Evolutionary conservation across 305 asterid species (phyloP).

Genomic region (Plantago rigida): DNA sequence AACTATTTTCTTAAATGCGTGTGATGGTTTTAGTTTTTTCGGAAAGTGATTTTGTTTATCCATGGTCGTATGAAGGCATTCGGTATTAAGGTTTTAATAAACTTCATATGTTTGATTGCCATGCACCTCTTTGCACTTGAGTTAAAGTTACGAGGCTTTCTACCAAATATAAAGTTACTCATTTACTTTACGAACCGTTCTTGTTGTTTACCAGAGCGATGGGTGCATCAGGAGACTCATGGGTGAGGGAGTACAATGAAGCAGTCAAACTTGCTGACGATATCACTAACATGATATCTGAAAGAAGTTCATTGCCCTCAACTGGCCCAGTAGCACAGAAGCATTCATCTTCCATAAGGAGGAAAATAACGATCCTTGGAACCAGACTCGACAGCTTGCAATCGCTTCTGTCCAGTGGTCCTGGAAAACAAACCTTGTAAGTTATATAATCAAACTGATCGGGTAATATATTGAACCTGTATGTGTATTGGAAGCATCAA

Average conservation of each 20-base stretch:
- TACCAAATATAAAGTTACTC: neutral
- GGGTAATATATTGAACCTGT: no score
- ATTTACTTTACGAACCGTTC: neutral
- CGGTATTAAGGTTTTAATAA: no score
- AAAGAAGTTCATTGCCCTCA: slow-evolving; percentile 55
- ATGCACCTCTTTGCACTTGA: no score
- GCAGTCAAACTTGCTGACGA: slow-evolving; percentile 81
- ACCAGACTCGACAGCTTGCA: slow-evolving; percentile 76
- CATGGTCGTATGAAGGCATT: no score
- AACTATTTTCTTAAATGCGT: no score
- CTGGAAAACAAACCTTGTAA: slow-evolving; percentile 64
- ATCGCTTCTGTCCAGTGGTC: slow-evolving; percentile 53
- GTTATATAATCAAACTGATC: slow-evolving; percentile 25
- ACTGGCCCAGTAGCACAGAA: slow-evolving; percentile 81
- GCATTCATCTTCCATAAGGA: slow-evolving; percentile 72
- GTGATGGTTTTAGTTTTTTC: no score
- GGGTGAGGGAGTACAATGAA: slow-evolving; percentile 95
- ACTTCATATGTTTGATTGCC: no score
- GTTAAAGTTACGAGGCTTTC: no score
- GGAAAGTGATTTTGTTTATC: no score
- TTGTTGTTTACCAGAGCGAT: slow-evolving; percentile 33
- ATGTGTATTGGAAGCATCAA: no score
- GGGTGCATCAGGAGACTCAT: slow-evolving; percentile 70
- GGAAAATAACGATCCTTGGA: slow-evolving; percentile 82
- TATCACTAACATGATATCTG: slow-evolving; percentile 76